Conservation (phyloP, 352 stramenopile species). For the Pythium scleroteichum region DNA sequence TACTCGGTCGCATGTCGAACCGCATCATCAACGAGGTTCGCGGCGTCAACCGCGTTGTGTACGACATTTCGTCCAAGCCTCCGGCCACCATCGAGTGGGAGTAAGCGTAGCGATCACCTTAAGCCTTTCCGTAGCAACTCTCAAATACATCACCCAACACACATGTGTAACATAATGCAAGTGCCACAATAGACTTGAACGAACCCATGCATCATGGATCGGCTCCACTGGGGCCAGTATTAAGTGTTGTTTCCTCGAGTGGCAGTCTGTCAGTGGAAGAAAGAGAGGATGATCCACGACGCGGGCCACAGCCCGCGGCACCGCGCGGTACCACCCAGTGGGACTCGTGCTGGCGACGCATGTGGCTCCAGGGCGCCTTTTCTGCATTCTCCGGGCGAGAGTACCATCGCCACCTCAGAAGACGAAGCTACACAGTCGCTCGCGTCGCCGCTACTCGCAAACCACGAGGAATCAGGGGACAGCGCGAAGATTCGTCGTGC, state of each 20-base stretch:
- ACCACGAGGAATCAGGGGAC: not conserved
- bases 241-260: too few relatives aligned
- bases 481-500: not conserved
- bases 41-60: conserved; percentile 99
- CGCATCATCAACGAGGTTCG: conserved; percentile 99
- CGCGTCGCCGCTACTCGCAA: conserved; percentile 22
- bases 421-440: conserved; percentile 4
- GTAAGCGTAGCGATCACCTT: conserved; percentile 39
- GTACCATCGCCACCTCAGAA: not conserved
- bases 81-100: conserved; percentile 99
- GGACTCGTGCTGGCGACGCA: too few relatives aligned
- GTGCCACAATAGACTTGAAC: conserved; percentile 1
- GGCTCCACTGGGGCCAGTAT: too few relatives aligned
- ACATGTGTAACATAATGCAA: too few relatives aligned
- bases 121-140: not conserved
- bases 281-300: not conserved
- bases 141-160: not conserved
- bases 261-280: too few relatives aligned
- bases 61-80: conserved; percentile 99
- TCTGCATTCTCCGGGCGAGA: not conserved
- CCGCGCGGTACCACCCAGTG: conserved; percentile 1
- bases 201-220: not conserved
- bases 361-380: not conserved
- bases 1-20: conserved; percentile 97
- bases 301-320: conserved; percentile 1